Evolutionary conservation across 768 basidiomycete species (phyloP), one percentile per base, ranked within the genome.

Genomic region (Mycena filopes): DNA sequence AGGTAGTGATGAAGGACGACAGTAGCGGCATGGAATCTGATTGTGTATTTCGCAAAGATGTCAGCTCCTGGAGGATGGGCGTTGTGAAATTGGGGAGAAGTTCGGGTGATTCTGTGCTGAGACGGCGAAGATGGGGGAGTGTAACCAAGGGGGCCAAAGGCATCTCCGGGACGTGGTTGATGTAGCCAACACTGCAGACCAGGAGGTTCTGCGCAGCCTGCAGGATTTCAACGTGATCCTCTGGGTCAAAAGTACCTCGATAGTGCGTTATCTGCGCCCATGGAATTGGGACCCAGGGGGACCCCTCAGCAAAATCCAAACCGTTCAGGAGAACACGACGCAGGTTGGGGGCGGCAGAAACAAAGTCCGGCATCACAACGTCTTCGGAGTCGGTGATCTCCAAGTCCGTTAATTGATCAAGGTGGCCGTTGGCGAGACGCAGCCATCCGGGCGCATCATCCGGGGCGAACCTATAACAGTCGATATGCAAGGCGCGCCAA

Each of bases 211-310:
- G n/a, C 10, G 54, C 41, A 15, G 26, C 42, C 1, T 20, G 3
- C 5, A 55, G 36, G 25, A 42, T 43, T 9, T 42, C 29, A 18
- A 55, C 5, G 6, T 43, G 54, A 11, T 5, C 2, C 54, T 18
- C 12, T 2, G 18, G 11, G 7, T 28, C 3, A 45, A 4, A 43
- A 3, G 3, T 1, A 3, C 41, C 54, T 18, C 54, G 28, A 33
- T 55, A 55, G 16, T 23, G 41, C n/a, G 54, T 55, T 10, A 55
- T 43, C 28, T 55, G 54, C 12, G 4, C 8, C 54, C 41, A 55
- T 2, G 54, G 41, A 31, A 55, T 21, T 8, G 9, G 6, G 11
- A 43, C 8, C 0, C 1, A 11, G 2, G 26, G 41, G 12, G 41
- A 43, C 2, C 18, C 18, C 29, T 23, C 7, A 7, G 49, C 9